Conservation (phyloP, 2,329 filamentous ascomycete genomes). For the Arachnopeziza araneosa region DNA sequence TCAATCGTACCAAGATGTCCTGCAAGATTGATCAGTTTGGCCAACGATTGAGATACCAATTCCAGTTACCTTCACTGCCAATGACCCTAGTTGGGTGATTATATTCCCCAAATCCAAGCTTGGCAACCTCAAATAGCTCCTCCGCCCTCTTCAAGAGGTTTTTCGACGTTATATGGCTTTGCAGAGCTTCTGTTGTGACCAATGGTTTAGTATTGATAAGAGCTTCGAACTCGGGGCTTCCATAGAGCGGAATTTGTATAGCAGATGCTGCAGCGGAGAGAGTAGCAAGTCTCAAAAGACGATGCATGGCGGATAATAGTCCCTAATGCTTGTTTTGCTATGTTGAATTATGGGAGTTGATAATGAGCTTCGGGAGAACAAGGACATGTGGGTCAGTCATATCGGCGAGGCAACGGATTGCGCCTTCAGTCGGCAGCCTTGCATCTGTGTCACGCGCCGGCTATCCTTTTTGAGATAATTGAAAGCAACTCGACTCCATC, state of each 20-base stretch:
- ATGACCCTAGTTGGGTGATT: conserved; percentile 67
- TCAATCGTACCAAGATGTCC: conserved; percentile 60
- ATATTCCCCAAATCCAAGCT: conserved; percentile 53
- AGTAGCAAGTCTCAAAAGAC: conserved; percentile 7
- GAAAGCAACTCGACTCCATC: background rate
- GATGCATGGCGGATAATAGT: conserved; percentile 8
- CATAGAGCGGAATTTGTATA: conserved; percentile 18
- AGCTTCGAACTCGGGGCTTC: conserved; percentile 14
- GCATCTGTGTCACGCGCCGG: background rate
- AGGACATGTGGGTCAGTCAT: background rate
- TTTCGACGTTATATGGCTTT: conserved; percentile 48
- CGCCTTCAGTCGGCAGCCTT: background rate
- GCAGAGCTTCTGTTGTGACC: conserved; percentile 49
- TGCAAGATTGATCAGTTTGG: conserved; percentile 27
- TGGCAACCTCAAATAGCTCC: conserved; percentile 56
- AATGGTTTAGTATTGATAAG: conserved; percentile 18
- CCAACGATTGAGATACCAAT: conserved; percentile 1
- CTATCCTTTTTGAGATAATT: background rate
- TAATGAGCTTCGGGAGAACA: background rate
- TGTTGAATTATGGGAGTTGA: background rate
- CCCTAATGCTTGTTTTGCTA: background rate
- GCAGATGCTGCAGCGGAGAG: conserved; percentile 11
- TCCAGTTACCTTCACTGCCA: conserved; percentile 51
- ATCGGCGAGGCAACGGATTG: background rate
- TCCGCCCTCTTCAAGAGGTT: conserved; percentile 55